These are phyloP conservation scores for Apophysomyces trapeziformis DNA, from an alignment of 371 early-diverging fungal species.

Conservation along the genomic window DNA sequence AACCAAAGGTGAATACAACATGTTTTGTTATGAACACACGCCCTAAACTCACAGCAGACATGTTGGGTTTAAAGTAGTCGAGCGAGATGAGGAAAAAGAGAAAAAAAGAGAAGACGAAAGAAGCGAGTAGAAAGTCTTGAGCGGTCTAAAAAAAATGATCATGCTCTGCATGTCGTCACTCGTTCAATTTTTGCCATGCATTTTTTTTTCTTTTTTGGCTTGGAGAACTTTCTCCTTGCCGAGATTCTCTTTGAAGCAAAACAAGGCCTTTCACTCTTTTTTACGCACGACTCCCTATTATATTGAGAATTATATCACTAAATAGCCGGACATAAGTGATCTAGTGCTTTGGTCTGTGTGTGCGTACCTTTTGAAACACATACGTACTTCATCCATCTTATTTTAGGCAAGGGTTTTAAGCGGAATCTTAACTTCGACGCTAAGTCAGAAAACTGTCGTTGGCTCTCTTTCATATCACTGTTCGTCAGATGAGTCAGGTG, in stretches of 20 bases:
- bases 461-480: too few species aligned
- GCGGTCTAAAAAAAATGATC: slow-evolving; percentile 11
- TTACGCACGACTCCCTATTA: neutral
- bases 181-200: slow-evolving; percentile 10
- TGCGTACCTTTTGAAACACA: too few species aligned
- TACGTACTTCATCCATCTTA: too few species aligned
- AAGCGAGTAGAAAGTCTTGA: slow-evolving; percentile 9
- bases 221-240: neutral
- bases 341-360: too few species aligned
- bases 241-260: neutral
- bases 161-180: slow-evolving; percentile 10
- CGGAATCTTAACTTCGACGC: too few species aligned
- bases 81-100: slow-evolving; percentile 16
- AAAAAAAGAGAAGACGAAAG: slow-evolving; percentile 10
- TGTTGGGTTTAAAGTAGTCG: slow-evolving; percentile 22
- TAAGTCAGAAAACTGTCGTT: too few species aligned
- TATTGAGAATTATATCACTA: neutral
- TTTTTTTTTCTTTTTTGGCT: neutral
- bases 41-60: slow-evolving; percentile 22
- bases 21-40: slow-evolving; percentile 30
- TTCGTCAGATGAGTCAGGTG: too few species aligned
- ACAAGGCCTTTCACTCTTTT: neutral
- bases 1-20: neutral
- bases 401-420: too few species aligned
- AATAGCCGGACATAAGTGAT: too few species aligned